Evolutionary conservation across 495 filamentous ascomycete species (phyloP).

Genomic region (Aspergillus asperescens): DNA sequence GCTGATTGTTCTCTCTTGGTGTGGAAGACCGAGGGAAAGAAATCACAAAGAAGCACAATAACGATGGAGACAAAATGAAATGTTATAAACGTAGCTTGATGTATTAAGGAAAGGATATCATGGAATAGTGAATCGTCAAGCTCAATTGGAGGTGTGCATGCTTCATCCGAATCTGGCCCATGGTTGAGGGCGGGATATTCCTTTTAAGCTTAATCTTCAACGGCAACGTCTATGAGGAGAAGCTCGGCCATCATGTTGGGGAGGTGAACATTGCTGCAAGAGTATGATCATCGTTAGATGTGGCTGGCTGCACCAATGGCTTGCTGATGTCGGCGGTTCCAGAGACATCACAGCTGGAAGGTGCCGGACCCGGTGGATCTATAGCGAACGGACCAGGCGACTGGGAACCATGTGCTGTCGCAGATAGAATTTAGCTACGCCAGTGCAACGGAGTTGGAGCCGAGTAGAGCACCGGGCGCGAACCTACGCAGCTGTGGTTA

Average conservation of each 20-base stretch:
- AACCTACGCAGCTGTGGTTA: conserved; percentile 18
- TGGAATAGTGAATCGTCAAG: conserved; percentile 6
- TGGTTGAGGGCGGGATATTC: conserved; percentile 22
- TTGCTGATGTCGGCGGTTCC: conserved; percentile 17
- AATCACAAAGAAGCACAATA: conserved; percentile 1
- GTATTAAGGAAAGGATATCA: conserved; percentile 10
- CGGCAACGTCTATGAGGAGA: conserved; percentile 14
- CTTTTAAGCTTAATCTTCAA: conserved; percentile 22
- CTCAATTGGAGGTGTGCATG: conserved; percentile 5
- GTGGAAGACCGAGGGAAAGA: not conserved
- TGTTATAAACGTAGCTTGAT: not conserved
- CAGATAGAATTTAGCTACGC: conserved; percentile 5
- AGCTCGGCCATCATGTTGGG: conserved; percentile 3
- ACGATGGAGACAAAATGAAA: conserved; percentile 6
- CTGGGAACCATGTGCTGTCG: conserved; percentile 16
- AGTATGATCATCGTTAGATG: conserved; percentile 30
- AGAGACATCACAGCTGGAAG: conserved; percentile 28
- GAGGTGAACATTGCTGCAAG: conserved; percentile 1
- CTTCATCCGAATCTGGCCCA: conserved; percentile 17
- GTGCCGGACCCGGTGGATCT: conserved; percentile 26
- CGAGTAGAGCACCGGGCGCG: conserved; percentile 12
- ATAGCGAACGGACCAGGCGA: conserved; percentile 10
- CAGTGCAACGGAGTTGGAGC: conserved; percentile 6
- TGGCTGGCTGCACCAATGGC: conserved; percentile 32
- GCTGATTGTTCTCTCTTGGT: no score